These are phyloP conservation scores for Stephania cephalantha DNA, from an alignment of 164 flowering plant genomes.

Conservation along the genomic window DNA sequence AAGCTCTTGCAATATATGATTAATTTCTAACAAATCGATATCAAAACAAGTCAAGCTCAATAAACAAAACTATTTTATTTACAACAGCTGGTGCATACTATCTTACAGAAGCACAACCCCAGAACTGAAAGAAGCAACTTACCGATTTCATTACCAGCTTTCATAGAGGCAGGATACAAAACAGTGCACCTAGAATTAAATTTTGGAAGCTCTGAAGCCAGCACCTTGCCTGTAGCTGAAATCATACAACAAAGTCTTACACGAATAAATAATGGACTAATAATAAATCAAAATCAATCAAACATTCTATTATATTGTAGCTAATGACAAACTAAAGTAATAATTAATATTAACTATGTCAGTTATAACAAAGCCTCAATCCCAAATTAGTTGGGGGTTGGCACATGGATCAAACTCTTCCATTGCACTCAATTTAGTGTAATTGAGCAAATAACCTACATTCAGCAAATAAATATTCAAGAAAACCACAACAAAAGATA, in stretches of 20 bases:
- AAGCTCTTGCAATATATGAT: background rate
- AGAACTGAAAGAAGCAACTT: conserved; percentile 11
- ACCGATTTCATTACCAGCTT: conserved; percentile 93
- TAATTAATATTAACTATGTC: background rate
- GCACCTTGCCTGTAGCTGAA: conserved; percentile 81
- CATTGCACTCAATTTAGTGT: too few species aligned
- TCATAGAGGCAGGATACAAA: conserved; percentile 85
- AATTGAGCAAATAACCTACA: background rate
- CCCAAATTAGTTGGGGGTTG: too few species aligned
- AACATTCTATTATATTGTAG: background rate
- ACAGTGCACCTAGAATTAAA: conserved; percentile 49
- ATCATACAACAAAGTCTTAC: conserved; percentile 3
- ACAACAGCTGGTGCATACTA: background rate
- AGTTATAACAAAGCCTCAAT: too few species aligned
- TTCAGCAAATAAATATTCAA: background rate
- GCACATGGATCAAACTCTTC: too few species aligned
- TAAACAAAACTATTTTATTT: background rate
- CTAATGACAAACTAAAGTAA: background rate
- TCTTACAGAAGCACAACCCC: background rate
- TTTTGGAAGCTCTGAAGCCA: conserved; percentile 87
- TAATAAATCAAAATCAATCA: background rate
- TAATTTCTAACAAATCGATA: background rate
- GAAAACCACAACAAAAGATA: too few species aligned
- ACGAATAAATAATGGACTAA: background rate
- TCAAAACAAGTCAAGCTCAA: background rate